These are phyloP conservation scores for Kazachstania viticola DNA, from an alignment of 805 yeast genomes.

Conservation along the genomic window DNA sequence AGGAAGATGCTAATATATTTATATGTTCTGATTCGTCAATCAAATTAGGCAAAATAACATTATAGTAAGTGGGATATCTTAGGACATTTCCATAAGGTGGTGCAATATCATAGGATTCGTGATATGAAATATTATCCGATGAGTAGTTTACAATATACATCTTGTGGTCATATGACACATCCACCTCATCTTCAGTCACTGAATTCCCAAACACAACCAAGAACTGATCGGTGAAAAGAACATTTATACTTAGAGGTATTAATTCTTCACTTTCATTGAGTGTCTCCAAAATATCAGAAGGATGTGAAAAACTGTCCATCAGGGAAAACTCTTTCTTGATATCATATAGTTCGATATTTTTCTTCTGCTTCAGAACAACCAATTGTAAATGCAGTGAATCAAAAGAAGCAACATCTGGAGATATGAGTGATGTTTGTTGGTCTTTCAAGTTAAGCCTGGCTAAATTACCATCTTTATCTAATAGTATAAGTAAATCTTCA, in stretches of 20 bases:
- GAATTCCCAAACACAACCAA: conserved; percentile 24
- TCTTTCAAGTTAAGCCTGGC: neutral
- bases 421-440: neutral
- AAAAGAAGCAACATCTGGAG: neutral
- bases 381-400: neutral
- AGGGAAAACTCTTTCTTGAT: too few relatives aligned
- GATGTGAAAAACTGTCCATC: conserved; percentile 15
- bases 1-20: conserved; percentile 44
- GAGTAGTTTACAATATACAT: conserved; percentile 12
- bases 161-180: conserved; percentile 20
- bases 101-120: conserved; percentile 33
- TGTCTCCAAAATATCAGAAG: conserved; percentile 16
- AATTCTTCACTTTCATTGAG: conserved; percentile 22
- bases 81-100: conserved; percentile 42
- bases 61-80: conserved; percentile 38
- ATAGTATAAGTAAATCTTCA: neutral
- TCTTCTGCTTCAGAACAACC: neutral
- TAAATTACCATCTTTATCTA: neutral
- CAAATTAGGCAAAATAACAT: conserved; percentile 33
- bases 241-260: conserved; percentile 13
- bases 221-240: conserved; percentile 11
- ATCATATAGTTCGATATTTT: neutral
- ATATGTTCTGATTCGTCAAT: conserved; percentile 24
- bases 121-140: conserved; percentile 7
- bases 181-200: conserved; percentile 11